Percentiles rank a stretch among this genome's conserved stretches.
These are phyloP conservation scores for Agaricus subrufescens DNA, from an alignment of 768 basidiomycete genomes.

Conservation along the genomic window DNA sequence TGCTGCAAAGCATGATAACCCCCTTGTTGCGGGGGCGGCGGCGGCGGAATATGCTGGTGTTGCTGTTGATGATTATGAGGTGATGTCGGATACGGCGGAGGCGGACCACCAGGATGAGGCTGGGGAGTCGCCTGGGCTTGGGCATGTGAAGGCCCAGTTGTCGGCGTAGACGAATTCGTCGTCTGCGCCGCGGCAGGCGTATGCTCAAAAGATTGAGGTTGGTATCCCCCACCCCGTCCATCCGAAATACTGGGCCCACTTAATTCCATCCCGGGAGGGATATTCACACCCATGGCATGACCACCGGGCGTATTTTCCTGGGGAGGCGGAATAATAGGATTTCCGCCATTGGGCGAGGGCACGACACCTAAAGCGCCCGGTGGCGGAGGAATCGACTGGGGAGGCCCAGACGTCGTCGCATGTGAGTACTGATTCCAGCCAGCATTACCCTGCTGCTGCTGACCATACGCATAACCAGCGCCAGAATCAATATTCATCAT, in stretches of 20 bases:
- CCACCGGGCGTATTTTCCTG: constrained; percentile 9
- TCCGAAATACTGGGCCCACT: constrained; percentile 28
- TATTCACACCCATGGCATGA: constrained; percentile 14
- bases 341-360: constrained; percentile 6
- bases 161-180: not conserved
- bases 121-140: constrained; percentile 16
- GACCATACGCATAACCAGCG: constrained; percentile 10
- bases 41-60: constrained; percentile 14
- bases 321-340: constrained; percentile 2
- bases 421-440: constrained; percentile 29
- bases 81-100: constrained; percentile 9
- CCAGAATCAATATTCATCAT: constrained; percentile 16
- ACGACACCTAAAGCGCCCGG: constrained; percentile 18
- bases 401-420: constrained; percentile 22
- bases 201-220: constrained; percentile 18
- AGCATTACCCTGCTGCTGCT: constrained; percentile 12
- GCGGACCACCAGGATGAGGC: constrained; percentile 5
- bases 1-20: constrained; percentile 11
- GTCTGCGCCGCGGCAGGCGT: constrained; percentile 14
- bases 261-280: constrained; percentile 16
- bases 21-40: constrained; percentile 13
- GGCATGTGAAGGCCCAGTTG: constrained; percentile 4
- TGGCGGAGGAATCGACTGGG: constrained; percentile 31
- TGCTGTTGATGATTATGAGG: constrained; percentile 7
- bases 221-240: constrained; percentile 23